phyloP scores from a whole-genome alignment of 148 eudicot species.

The Nepenthes mirabilis region DNA sequence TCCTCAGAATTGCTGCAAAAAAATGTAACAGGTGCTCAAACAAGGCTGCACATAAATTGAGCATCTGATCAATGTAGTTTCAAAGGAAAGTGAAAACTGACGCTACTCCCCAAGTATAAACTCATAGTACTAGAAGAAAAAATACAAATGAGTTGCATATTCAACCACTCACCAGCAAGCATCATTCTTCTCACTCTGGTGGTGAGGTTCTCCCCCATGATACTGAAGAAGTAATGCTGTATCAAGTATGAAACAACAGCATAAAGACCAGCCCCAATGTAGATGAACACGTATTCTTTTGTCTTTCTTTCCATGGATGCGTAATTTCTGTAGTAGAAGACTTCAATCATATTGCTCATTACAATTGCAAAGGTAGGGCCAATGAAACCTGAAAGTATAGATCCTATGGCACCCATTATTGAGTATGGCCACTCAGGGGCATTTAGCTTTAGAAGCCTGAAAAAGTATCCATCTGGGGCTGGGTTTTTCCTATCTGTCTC shows the following conservation, averaged over 20 bases:
- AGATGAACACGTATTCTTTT: conserved; percentile 88
- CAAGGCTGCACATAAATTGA: too few relatives aligned
- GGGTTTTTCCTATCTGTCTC: conserved; percentile 83
- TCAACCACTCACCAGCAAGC: conserved; percentile 63
- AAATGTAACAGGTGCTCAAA: background rate
- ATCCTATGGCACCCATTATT: conserved; percentile 88
- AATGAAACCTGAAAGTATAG: conserved; percentile 85
- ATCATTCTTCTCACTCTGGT: conserved; percentile 98
- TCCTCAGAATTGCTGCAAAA: conserved; percentile 75
- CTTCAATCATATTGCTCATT: conserved; percentile 99
- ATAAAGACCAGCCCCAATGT: conserved; percentile 91
- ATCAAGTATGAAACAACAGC: conserved; percentile 94
- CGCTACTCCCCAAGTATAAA: background rate
- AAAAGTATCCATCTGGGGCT: conserved; percentile 73
- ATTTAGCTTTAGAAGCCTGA: conserved; percentile 70
- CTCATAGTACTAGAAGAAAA: background rate
- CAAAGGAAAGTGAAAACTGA: too few relatives aligned
- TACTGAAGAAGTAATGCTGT: conserved; percentile 97
- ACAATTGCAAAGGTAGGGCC: conserved; percentile 96
- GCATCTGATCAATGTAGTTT: too few relatives aligned
- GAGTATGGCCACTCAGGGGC: conserved; percentile 99
- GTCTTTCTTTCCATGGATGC: conserved; percentile 93
- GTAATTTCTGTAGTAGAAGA: conserved; percentile 72
- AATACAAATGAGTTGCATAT: background rate
- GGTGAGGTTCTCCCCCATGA: conserved; percentile 98